Evolutionary conservation across 2,329 filamentous ascomycete species (phyloP).

Genomic region (Sporothrix mexicana): DNA sequence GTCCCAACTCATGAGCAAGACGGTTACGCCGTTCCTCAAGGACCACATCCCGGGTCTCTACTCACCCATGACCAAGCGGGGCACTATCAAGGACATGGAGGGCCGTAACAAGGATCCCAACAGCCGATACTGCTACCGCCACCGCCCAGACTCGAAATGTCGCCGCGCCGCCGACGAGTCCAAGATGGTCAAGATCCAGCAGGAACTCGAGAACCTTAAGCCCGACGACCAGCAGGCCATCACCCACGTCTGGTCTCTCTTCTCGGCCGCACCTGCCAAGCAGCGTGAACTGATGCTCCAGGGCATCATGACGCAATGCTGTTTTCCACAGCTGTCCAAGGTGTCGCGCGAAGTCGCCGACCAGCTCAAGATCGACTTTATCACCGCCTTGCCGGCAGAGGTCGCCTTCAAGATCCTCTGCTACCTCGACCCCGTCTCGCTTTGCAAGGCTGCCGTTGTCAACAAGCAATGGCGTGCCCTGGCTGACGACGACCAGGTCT

Average conservation of each 20-base stretch:
- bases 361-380: slow-evolving; percentile 96
- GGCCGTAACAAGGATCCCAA: slow-evolving; percentile 63
- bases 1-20: slow-evolving; percentile 73
- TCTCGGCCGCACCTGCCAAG: slow-evolving; percentile 91
- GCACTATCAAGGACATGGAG: slow-evolving; percentile 50
- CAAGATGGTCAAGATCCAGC: slow-evolving; percentile 92
- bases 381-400: slow-evolving; percentile 85
- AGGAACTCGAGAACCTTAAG: slow-evolving; percentile 83
- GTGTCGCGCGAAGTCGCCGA: slow-evolving; percentile 90
- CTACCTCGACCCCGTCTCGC: slow-evolving; percentile 88
- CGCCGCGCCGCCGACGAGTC: slow-evolving; percentile 90
- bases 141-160: slow-evolving; percentile 92
- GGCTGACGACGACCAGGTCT: slow-evolving; percentile 97
- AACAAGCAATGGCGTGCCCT: slow-evolving; percentile 85
- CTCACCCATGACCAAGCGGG: slow-evolving; percentile 72
- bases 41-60: slow-evolving; percentile 91
- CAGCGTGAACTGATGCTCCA: slow-evolving; percentile 96
- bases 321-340: slow-evolving; percentile 94
- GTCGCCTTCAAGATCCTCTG: slow-evolving; percentile 91
- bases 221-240: slow-evolving; percentile 92
- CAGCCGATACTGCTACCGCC: slow-evolving; percentile 94
- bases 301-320: slow-evolving; percentile 94
- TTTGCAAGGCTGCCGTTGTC: slow-evolving; percentile 96
- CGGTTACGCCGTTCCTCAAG: slow-evolving; percentile 84
- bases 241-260: slow-evolving; percentile 95